phyloP scores from a whole-genome alignment of 2,329 filamentous ascomycete genomes.

The Colletotrichum chlorophyti region DNA sequence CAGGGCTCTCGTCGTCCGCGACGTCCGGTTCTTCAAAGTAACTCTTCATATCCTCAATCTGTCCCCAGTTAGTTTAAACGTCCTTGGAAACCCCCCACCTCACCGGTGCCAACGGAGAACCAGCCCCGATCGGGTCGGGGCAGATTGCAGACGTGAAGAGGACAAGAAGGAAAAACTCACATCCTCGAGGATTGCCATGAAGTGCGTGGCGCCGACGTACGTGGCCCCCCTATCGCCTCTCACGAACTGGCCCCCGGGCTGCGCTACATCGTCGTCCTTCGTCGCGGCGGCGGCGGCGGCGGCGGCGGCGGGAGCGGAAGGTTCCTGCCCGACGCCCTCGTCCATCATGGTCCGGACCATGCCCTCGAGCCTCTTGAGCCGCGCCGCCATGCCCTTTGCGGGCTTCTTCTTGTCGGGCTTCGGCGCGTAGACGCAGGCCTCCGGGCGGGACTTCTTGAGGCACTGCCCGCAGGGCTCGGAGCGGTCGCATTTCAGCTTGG shows the following conservation, averaged over 20 bases:
- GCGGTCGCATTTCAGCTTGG: constrained; percentile 65
- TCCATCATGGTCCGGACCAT: constrained; percentile 65
- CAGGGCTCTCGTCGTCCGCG: constrained; percentile 40
- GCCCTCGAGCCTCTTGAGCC: constrained; percentile 61
- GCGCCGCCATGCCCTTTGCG: constrained; percentile 58
- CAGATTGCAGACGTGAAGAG: too few relatives aligned
- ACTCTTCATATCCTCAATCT: constrained; percentile 66
- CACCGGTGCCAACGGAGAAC: too few relatives aligned
- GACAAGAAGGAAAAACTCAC: constrained; percentile 43
- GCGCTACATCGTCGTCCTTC: constrained; percentile 24
- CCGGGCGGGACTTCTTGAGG: constrained; percentile 53
- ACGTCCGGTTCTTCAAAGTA: constrained; percentile 60
- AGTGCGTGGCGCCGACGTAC: constrained; percentile 66
- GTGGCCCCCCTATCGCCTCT: constrained; percentile 50
- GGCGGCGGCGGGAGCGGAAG: not conserved
- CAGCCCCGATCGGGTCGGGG: too few relatives aligned
- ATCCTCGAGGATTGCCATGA: constrained; percentile 66
- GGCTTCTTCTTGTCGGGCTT: constrained; percentile 48
- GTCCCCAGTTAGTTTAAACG: constrained; percentile 22
- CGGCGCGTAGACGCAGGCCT: constrained; percentile 57
- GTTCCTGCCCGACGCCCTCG: constrained; percentile 35
- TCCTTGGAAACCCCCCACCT: too few relatives aligned
- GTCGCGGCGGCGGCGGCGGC: not conserved
- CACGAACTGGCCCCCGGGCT: constrained; percentile 49
- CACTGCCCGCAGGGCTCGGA: constrained; percentile 59